These are phyloP conservation scores for Neospermospora avenae DNA, from an alignment of 2,329 filamentous ascomycete genomes.

Conservation along the genomic window DNA sequence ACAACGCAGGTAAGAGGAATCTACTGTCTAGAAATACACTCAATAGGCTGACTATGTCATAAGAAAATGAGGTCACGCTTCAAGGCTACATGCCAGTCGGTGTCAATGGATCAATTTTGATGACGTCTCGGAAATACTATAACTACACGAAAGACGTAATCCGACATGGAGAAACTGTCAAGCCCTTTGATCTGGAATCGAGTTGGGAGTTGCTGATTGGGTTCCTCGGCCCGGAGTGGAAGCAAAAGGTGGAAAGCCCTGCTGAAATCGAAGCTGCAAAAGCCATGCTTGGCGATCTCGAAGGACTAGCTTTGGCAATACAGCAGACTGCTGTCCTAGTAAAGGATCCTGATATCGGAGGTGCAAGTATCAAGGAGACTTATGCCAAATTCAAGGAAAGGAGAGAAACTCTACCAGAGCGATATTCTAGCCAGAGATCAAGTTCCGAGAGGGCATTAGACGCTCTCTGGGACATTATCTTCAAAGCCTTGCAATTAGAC, in stretches of 20 bases:
- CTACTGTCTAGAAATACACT: neutral
- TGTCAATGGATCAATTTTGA: conserved; percentile 23
- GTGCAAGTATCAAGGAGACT: conserved; percentile 8
- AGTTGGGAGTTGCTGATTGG: conserved; percentile 23
- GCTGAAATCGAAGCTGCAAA: conserved; percentile 15
- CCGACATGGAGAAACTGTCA: conserved; percentile 21
- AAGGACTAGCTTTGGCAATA: conserved; percentile 21
- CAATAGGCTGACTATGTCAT: neutral
- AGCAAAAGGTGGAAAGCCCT: neutral
- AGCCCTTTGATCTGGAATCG: conserved; percentile 17
- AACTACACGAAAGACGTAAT: conserved; percentile 27
- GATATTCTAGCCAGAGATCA: conserved; percentile 4
- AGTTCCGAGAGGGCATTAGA: conserved; percentile 13
- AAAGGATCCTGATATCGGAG: conserved; percentile 10
- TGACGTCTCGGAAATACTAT: conserved; percentile 28
- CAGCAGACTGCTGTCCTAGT: conserved; percentile 17
- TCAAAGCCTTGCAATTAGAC: conserved; percentile 12
- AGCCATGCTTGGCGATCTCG: conserved; percentile 12
- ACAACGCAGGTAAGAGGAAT: conserved; percentile 19
- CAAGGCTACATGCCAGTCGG: conserved; percentile 28
- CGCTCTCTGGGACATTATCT: conserved; percentile 21
- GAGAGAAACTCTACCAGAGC: conserved; percentile 10
- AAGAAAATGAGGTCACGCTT: conserved; percentile 12
- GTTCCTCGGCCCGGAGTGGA: conserved; percentile 19
- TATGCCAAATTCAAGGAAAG: conserved; percentile 17